Evolutionary conservation across 2,329 filamentous ascomycete species (phyloP).

Genomic region (Xylariaceae sp.): DNA sequence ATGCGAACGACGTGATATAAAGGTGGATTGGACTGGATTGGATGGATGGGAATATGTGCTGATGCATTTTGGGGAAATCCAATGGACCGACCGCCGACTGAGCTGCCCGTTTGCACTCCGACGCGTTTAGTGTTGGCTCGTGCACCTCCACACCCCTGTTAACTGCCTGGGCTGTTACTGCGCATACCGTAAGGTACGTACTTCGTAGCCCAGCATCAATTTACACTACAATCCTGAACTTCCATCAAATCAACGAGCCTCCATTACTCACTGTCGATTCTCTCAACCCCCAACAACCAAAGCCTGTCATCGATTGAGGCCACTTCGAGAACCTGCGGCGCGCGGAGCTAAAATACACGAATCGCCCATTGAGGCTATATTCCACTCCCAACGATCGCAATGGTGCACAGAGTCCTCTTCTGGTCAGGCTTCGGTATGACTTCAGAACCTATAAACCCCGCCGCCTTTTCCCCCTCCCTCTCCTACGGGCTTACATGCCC

Average conservation of each 20-base stretch:
- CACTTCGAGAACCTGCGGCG: slow-evolving; percentile 8
- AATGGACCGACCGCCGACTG: neutral
- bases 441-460: slow-evolving; percentile 24
- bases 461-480: neutral
- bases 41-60: neutral
- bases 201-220: neutral
- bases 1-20: no score
- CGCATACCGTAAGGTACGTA: no score
- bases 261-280: slow-evolving; percentile 5
- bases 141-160: slow-evolving; percentile 1
- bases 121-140: slow-evolving; percentile 11
- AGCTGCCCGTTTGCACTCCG: neutral
- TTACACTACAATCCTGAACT: slow-evolving; percentile 15
- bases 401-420: slow-evolving; percentile 72
- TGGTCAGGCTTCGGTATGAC: slow-evolving; percentile 87
- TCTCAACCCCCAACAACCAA: slow-evolving; percentile 13
- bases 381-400: slow-evolving; percentile 41
- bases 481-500: neutral
- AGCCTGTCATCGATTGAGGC: slow-evolving; percentile 8
- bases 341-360: slow-evolving; percentile 11
- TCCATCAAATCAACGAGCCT: slow-evolving; percentile 15
- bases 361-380: slow-evolving; percentile 26
- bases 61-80: slow-evolving; percentile 3
- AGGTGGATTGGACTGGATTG: neutral
- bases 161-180: no score